phyloP scores from a whole-genome alignment of 2,329 filamentous ascomycete species.

The Huntiella decipiens region DNA sequence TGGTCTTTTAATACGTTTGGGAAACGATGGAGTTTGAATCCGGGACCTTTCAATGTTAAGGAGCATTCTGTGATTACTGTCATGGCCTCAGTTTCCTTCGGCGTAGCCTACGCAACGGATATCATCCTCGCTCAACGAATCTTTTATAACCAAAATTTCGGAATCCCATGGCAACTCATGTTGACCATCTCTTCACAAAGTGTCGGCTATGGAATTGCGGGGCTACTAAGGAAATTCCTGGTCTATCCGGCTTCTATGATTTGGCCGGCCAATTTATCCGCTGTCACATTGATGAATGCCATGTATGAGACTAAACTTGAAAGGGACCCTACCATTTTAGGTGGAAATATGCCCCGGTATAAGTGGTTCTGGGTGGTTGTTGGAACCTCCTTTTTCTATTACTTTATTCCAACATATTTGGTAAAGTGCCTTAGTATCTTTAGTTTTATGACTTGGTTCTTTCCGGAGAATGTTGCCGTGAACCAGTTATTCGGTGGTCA shows the following conservation, averaged over 20 bases:
- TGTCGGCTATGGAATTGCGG: slow-evolving; percentile 49
- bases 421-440: slow-evolving; percentile 52
- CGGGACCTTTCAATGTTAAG: slow-evolving; percentile 51
- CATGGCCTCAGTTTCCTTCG: slow-evolving; percentile 55
- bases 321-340: slow-evolving; percentile 32
- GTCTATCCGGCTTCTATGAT: slow-evolving; percentile 54
- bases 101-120: slow-evolving; percentile 53
- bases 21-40: slow-evolving; percentile 38
- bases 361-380: slow-evolving; percentile 43
- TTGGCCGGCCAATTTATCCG: slow-evolving; percentile 50
- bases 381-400: slow-evolving; percentile 40
- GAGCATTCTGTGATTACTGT: slow-evolving; percentile 50
- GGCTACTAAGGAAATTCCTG: slow-evolving; percentile 47
- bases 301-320: slow-evolving; percentile 44
- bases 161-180: slow-evolving; percentile 45
- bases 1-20: slow-evolving; percentile 33
- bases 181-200: slow-evolving; percentile 51
- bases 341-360: slow-evolving; percentile 48
- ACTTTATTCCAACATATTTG: slow-evolving; percentile 50
- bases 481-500: slow-evolving; percentile 57
- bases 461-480: slow-evolving; percentile 45
- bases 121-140: slow-evolving; percentile 51
- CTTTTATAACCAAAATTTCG: slow-evolving; percentile 54
- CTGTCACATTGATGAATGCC: slow-evolving; percentile 48
- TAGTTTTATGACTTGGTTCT: slow-evolving; percentile 53